phyloP scores from a whole-genome alignment of 331 rosid genomes.

The Quercus phellos region DNA sequence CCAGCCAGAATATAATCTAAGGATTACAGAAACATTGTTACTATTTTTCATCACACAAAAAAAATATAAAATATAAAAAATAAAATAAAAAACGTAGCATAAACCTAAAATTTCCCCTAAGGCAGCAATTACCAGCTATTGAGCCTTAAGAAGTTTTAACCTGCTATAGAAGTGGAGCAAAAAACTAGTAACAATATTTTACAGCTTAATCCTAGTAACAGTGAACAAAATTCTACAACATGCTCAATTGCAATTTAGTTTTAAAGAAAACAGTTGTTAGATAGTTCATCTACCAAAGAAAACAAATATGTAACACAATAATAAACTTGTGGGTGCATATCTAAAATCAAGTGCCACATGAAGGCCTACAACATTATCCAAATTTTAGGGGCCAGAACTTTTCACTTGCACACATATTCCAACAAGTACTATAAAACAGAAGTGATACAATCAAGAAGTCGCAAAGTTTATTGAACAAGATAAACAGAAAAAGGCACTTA shows the following conservation, averaged over 20 bases:
- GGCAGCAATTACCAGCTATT: neutral
- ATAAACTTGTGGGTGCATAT: neutral
- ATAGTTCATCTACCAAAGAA: neutral
- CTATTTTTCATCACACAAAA: neutral
- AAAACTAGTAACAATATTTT: neutral
- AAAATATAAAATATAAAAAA: no score
- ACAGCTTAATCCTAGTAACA: neutral
- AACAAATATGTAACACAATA: neutral
- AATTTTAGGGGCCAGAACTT: neutral
- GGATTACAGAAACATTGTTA: neutral
- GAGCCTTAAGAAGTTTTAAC: neutral
- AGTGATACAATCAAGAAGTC: neutral
- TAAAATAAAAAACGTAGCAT: neutral
- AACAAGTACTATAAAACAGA: neutral
- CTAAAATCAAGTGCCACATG: neutral
- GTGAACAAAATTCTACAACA: neutral
- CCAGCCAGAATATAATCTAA: neutral
- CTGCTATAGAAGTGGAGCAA: neutral
- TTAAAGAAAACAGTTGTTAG: neutral
- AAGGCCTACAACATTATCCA: neutral
- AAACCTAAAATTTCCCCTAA: neutral
- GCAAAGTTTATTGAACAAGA: neutral
- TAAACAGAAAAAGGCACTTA: conserved; percentile 18
- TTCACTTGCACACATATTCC: neutral
- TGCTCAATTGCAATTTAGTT: neutral